These are phyloP conservation scores for Candida maris DNA, from an alignment of 805 yeast genomes.

Conservation along the genomic window DNA sequence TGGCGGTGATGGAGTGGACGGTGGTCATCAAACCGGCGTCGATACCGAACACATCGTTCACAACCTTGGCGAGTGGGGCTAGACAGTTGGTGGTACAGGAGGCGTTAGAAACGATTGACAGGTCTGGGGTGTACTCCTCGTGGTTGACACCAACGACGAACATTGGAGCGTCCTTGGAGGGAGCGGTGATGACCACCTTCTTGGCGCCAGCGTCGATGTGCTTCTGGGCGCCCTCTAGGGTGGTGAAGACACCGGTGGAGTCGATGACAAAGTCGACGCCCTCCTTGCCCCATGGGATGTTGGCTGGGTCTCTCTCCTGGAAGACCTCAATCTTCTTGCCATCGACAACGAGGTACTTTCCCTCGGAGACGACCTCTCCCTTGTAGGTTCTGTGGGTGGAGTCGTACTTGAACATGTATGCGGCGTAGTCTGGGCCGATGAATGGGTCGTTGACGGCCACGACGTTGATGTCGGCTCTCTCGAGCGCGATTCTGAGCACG, in stretches of 20 bases:
- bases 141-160: slow-evolving; percentile 90
- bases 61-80: slow-evolving; percentile 90
- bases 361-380: slow-evolving; percentile 66
- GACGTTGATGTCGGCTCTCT: slow-evolving; percentile 71
- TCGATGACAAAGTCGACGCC: slow-evolving; percentile 87
- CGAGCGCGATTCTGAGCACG: slow-evolving; percentile 77
- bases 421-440: slow-evolving; percentile 85
- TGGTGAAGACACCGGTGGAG: slow-evolving; percentile 94
- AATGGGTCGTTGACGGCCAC: slow-evolving; percentile 91
- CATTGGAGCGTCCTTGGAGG: slow-evolving; percentile 93
- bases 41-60: slow-evolving; percentile 81
- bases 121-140: slow-evolving; percentile 70
- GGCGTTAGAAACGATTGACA: slow-evolving; percentile 82
- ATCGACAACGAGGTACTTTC: slow-evolving; percentile 59
- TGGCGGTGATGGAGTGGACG: slow-evolving; percentile 92
- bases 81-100: slow-evolving; percentile 95
- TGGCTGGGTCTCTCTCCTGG: slow-evolving; percentile 82
- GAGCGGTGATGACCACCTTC: slow-evolving; percentile 93
- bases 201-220: slow-evolving; percentile 91
- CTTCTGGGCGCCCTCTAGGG: slow-evolving; percentile 71
- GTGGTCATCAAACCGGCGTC: slow-evolving; percentile 95
- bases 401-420: slow-evolving; percentile 94
- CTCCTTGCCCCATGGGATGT: slow-evolving; percentile 81
- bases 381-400: slow-evolving; percentile 85
- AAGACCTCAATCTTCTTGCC: slow-evolving; percentile 63